Evolutionary conservation across 228 moss, liverwort and hornwort species (phyloP).

Genomic region (Sphagnum magellanicum): DNA sequence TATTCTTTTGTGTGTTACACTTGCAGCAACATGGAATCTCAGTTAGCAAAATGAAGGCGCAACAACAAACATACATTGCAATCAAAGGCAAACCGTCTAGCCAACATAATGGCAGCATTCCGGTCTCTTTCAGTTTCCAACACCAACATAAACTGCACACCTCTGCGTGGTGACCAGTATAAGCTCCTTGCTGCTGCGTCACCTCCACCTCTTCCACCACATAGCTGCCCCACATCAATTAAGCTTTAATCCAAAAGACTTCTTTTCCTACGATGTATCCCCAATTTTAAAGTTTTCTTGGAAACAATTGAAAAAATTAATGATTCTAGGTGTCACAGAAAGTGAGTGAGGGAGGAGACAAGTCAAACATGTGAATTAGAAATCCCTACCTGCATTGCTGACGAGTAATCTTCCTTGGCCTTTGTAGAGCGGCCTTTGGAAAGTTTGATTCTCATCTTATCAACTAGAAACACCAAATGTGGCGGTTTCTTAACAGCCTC

Average conservation of each 20-base stretch:
- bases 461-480: conserved; percentile 53
- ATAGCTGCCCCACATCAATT: conserved; percentile 24
- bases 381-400: conserved; percentile 57
- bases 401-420: conserved; percentile 63
- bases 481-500: conserved; percentile 43
- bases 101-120: conserved; percentile 55
- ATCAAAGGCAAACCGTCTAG: conserved; percentile 46
- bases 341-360: background rate
- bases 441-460: conserved; percentile 68
- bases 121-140: conserved; percentile 51
- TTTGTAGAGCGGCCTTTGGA: conserved; percentile 43
- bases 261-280: background rate
- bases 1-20: background rate
- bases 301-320: background rate
- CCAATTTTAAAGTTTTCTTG: background rate
- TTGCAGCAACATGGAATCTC: background rate
- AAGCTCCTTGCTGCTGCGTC: conserved; percentile 44
- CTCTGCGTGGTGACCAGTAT: conserved; percentile 48
- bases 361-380: background rate
- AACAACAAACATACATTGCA: conserved; percentile 23
- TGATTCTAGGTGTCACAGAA: no score
- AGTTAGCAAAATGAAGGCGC: background rate
- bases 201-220: conserved; percentile 58
- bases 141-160: conserved; percentile 49
- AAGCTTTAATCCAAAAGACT: no score